phyloP scores from a whole-genome alignment of 768 basidiomycete species.

The Mycena olivaceomarginata region DNA sequence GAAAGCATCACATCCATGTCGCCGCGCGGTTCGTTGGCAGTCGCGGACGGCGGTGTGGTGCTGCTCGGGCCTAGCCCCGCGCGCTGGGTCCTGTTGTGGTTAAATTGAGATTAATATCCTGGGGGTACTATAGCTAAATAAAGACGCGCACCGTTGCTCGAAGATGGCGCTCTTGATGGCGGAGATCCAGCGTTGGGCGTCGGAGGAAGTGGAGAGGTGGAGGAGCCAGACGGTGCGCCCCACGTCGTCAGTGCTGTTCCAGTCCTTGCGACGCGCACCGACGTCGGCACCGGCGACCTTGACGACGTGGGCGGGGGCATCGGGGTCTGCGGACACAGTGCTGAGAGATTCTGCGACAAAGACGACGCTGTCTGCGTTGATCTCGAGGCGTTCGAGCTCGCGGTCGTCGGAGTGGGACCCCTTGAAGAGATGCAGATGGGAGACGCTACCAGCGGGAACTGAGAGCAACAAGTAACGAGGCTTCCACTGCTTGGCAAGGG shows the following conservation, averaged over 20 bases:
- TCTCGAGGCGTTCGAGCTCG: slow-evolving; percentile 85
- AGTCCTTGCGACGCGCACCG: slow-evolving; percentile 66
- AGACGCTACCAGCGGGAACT: slow-evolving; percentile 64
- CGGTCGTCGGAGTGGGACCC: slow-evolving; percentile 68
- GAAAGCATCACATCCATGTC: slow-evolving; percentile 92
- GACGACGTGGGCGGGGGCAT: slow-evolving; percentile 74
- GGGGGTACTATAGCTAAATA: background rate
- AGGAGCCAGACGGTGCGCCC: slow-evolving; percentile 82
- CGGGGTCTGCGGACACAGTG: slow-evolving; percentile 31
- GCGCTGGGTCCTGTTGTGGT: slow-evolving; percentile 74
- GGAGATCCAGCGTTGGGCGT: slow-evolving; percentile 86
- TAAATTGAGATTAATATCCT: slow-evolving; percentile 16
- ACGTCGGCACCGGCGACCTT: slow-evolving; percentile 82
- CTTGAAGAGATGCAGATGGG: slow-evolving; percentile 87
- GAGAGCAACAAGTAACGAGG: slow-evolving; percentile 44
- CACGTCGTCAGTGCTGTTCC: slow-evolving; percentile 64
- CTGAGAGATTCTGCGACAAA: slow-evolving; percentile 76
- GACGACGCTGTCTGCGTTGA: slow-evolving; percentile 85
- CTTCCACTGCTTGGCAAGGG: slow-evolving; percentile 69
- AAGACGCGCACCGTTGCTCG: slow-evolving; percentile 74
- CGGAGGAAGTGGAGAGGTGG: slow-evolving; percentile 75
- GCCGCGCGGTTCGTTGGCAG: slow-evolving; percentile 79
- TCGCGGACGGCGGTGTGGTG: slow-evolving; percentile 56
- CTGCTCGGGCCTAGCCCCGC: slow-evolving; percentile 75
- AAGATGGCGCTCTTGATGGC: slow-evolving; percentile 84